Base-by-base conservation (phyloP, 768 basidiomycete genomes). In the Lyophyllum decastes region DNA sequence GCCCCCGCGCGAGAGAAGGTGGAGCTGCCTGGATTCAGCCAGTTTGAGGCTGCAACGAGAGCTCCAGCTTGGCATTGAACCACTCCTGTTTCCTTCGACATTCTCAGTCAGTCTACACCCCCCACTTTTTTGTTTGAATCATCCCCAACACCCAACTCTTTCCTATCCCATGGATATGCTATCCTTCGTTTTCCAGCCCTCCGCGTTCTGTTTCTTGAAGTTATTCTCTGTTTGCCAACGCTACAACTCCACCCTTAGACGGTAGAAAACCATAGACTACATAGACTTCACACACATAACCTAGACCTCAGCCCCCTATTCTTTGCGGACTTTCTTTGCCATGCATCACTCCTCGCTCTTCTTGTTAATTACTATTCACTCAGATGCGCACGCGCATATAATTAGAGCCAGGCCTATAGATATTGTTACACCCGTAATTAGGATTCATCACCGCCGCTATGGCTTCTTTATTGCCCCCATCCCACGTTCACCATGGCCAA, bases 1-100 rank as follows among this genome's bases (percentile, higher is more conserved):
- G 62, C 22, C 38, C 56, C 46, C 62, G 63, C 27, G 40, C 27
- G 24, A 26, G 64, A 71, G 63, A 75, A 74, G 61, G 75, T 87
- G 19, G 86, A 82, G 70, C 69, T 88, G 59, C 86, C 86, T 2
- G 78, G 83, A 12, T 88, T 88, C 69, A 82, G 81, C 63, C 78
- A 82, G 73, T 84, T 88, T 59, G 85, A 85, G 65, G 84, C 85
- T 54, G 85, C 83, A 44, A 63, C 77, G n/a, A 62, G 69, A 33
- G 61, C 49, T 6, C 38, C 24, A 16, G 22, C 52, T 10, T 34
- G 60, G 55, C 59, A 55, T 35, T 61, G 48, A 49, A 75, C 55
- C 2, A 68, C 61, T 7, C 66, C 1, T 30, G n/a, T 7, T 10
- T 12, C 26, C 26, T 33, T 49, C 17, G 9, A 49, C 14, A 19